Evolutionary conservation across 495 filamentous ascomycete species (phyloP).

Genomic region (Podospora comata): DNA sequence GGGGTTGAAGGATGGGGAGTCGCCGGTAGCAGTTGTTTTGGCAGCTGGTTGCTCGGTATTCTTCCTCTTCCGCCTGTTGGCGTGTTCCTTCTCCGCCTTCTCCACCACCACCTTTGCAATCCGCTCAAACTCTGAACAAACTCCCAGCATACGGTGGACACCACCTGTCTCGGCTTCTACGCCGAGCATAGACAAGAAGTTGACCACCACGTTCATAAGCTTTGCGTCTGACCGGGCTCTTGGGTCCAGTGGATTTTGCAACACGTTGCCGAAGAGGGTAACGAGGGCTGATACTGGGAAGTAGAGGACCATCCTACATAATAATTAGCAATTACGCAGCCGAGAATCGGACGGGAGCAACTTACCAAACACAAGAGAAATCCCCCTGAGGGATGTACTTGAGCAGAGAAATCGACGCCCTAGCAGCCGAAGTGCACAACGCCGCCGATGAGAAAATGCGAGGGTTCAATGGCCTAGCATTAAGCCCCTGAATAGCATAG

Average conservation of each 20-base stretch:
- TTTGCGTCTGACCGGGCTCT: slow-evolving; percentile 84
- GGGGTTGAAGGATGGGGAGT: slow-evolving; percentile 34
- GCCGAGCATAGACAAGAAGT: slow-evolving; percentile 69
- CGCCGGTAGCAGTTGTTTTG: slow-evolving; percentile 22
- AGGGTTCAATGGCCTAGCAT: slow-evolving; percentile 85
- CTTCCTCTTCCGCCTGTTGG: slow-evolving; percentile 79
- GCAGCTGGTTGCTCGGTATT: slow-evolving; percentile 44
- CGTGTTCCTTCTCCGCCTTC: slow-evolving; percentile 77
- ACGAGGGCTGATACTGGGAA: slow-evolving; percentile 95
- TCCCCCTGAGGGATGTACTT: slow-evolving; percentile 96
- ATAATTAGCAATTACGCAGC: slow-evolving; percentile 23
- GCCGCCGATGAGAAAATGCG: slow-evolving; percentile 92
- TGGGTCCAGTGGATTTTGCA: slow-evolving; percentile 91
- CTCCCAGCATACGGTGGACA: slow-evolving; percentile 85
- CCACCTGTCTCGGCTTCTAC: slow-evolving; percentile 79
- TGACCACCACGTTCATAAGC: slow-evolving; percentile 89
- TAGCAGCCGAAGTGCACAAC: slow-evolving; percentile 84
- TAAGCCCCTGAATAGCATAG: slow-evolving; percentile 90
- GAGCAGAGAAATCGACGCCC: slow-evolving; percentile 88
- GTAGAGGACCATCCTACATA: slow-evolving; percentile 83
- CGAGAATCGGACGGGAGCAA: slow-evolving; percentile 17
- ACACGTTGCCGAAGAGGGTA: slow-evolving; percentile 92
- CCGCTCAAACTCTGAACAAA: slow-evolving; percentile 92
- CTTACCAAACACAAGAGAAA: slow-evolving; percentile 91
- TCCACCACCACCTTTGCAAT: slow-evolving; percentile 92